Evolutionary conservation across 225 moss, liverwort and hornwort species (phyloP).

Genomic region (Neckera pumila): DNA sequence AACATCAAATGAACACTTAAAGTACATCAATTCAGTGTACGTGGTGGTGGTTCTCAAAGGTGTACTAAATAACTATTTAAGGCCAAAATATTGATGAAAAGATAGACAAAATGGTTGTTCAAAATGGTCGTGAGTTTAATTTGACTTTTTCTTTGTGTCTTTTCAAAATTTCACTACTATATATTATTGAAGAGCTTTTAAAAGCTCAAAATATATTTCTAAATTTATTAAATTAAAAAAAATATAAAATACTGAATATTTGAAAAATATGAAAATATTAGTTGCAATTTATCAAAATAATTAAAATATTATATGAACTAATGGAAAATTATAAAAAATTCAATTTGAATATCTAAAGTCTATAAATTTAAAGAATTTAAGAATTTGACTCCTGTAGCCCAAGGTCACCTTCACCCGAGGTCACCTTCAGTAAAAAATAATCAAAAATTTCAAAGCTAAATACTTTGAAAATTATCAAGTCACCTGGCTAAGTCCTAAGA

Average conservation of each 20-base stretch:
- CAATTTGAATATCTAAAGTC: background rate
- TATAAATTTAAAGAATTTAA: background rate
- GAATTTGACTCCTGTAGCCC: background rate
- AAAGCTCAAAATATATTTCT: background rate
- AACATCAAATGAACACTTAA: background rate
- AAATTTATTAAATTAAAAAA: background rate
- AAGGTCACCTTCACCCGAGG: too few species aligned
- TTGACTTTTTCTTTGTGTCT: accelerated
- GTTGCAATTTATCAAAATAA: background rate
- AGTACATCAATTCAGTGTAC: accelerated
- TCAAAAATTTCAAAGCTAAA: too few species aligned
- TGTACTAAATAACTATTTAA: background rate
- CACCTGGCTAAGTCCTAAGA: too few species aligned
- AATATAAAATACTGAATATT: background rate
- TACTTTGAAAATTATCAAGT: too few species aligned
- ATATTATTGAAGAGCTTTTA: background rate
- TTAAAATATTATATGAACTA: background rate
- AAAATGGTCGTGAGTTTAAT: background rate
- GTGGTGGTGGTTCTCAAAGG: accelerated
- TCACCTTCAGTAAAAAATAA: too few species aligned
- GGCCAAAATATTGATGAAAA: background rate
- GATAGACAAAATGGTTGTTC: background rate
- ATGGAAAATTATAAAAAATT: too few species aligned
- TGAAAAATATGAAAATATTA: background rate
- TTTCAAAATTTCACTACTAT: accelerated